These are phyloP conservation scores for Echinosophora koreensis DNA, from an alignment of 306 rosid genomes.

Conservation along the genomic window DNA sequence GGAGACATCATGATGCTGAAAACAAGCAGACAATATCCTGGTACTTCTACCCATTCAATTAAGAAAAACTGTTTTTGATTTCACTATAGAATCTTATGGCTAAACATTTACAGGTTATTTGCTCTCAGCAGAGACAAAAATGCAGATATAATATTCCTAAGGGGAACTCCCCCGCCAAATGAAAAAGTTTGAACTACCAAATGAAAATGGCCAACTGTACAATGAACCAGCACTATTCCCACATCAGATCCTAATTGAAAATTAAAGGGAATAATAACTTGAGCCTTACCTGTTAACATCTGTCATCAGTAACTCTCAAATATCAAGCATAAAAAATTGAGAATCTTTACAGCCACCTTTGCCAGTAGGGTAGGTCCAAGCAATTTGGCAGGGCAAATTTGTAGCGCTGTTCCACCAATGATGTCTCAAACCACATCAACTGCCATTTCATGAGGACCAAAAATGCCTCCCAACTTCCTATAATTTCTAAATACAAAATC, in stretches of 20 bases:
- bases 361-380: slow-evolving; percentile 51
- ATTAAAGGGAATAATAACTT: slow-evolving; percentile 45
- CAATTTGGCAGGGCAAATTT: slow-evolving; percentile 39
- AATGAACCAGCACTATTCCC: slow-evolving; percentile 52
- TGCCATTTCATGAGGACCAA: slow-evolving; percentile 49
- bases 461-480: slow-evolving; percentile 52
- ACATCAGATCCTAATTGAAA: slow-evolving; percentile 53
- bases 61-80: slow-evolving; percentile 37
- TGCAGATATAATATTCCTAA: slow-evolving; percentile 52
- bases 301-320: slow-evolving; percentile 24
- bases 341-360: slow-evolving; percentile 42
- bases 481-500: slow-evolving; percentile 49
- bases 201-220: slow-evolving; percentile 60
- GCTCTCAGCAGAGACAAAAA: slow-evolving; percentile 60
- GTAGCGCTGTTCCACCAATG: slow-evolving; percentile 49
- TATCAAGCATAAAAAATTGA: slow-evolving; percentile 47
- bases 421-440: slow-evolving; percentile 49
- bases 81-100: slow-evolving; percentile 56
- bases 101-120: slow-evolving; percentile 73
- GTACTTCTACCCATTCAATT: slow-evolving; percentile 22
- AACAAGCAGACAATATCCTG: background rate
- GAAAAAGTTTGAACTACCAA: slow-evolving; percentile 51
- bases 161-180: slow-evolving; percentile 56
- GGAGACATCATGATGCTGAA: background rate
- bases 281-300: slow-evolving; percentile 46